A percentile compares a stretch with the other conserved stretches of the same genome.
Conservation (phyloP, 2,329 filamentous ascomycete species). For the Corinectria fuckeliana region DNA sequence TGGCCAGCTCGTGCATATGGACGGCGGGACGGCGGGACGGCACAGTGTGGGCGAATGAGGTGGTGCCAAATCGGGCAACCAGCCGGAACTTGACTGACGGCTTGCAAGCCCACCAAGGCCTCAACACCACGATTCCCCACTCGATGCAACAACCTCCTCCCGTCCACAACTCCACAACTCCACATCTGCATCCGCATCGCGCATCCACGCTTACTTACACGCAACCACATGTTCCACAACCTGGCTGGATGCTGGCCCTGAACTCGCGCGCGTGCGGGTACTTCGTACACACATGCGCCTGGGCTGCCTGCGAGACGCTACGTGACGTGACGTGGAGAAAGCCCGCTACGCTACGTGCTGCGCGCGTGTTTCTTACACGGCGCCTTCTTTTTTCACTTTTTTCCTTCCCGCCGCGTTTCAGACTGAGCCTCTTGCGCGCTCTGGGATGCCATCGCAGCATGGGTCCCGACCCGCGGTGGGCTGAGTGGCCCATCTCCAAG, state of each 20-base stretch:
- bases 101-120: too few relatives aligned
- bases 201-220: not conserved
- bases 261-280: slow-evolving; percentile 16
- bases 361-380: slow-evolving; percentile 5
- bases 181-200: not conserved
- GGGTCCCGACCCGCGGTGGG: slow-evolving; percentile 21
- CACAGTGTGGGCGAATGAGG: not conserved
- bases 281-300: slow-evolving; percentile 4
- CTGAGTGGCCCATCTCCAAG: slow-evolving; percentile 16
- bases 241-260: not conserved
- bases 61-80: not conserved
- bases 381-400: not conserved
- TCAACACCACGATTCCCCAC: not conserved
- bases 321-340: slow-evolving; percentile 18
- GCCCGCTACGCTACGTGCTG: not conserved
- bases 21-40: not conserved
- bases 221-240: not conserved
- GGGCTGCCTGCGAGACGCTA: slow-evolving; percentile 13
- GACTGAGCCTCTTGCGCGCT: slow-evolving; percentile 27
- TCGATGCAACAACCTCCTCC: not conserved
- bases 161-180: not conserved
- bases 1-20: slow-evolving; percentile 7
- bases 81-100: too few relatives aligned
- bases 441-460: slow-evolving; percentile 2
- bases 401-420: slow-evolving; percentile 27